Evolutionary conservation across 2,329 filamentous ascomycete genomes (phyloP), one percentile per base, ranked within the genome.

Genomic region (Colletotrichum tropicale): DNA sequence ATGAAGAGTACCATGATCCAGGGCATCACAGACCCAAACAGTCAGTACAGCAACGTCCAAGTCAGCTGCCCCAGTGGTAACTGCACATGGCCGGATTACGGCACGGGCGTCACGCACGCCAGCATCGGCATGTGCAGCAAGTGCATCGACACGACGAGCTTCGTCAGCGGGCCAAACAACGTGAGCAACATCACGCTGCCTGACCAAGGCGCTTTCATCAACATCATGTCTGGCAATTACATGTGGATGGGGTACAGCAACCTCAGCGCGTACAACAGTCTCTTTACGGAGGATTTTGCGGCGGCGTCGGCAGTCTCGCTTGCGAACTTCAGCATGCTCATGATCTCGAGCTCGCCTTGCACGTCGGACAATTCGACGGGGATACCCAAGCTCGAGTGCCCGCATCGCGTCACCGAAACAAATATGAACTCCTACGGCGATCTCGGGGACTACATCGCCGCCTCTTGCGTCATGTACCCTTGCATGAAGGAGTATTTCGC

Each of bases 1-100:
- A 82, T 83, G 80, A 83, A 82, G 70, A 79, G 79, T 30, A 73
- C 80, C 18, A 81, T 83, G 79, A 75, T 83, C 66, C 78, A 81
- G 43, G 82, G 78, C 8, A 71, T 83, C 18, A 79, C 78, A 4
- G 79, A 81, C 30, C 81, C 81, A 3, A 70, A 65, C 2, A 76
- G 80, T 24, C 75, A 79, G 56, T 79, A 81, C 67, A 77, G 56
- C 67, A 32, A 67, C 24, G 73, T 75, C 55, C 32, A 48, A 2
- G 69, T 72, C n/a, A 8, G 6, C n/a, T 72, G 73, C 43, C 8
- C 38, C 24, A 72, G 62, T 43, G 73, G 73, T 2, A 75, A 75
- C 38, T 75, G 73, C 32, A 72, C 69, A 9, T 75, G 69, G 69
- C 62, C 73, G 5, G 73, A 75, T 21, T 68, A 30, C 18, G 73